Percentiles rank a stretch among this genome's conserved stretches.
These are phyloP conservation scores for Eruca vesicaria DNA, from an alignment of 441 rosid species.

Conservation along the genomic window DNA sequence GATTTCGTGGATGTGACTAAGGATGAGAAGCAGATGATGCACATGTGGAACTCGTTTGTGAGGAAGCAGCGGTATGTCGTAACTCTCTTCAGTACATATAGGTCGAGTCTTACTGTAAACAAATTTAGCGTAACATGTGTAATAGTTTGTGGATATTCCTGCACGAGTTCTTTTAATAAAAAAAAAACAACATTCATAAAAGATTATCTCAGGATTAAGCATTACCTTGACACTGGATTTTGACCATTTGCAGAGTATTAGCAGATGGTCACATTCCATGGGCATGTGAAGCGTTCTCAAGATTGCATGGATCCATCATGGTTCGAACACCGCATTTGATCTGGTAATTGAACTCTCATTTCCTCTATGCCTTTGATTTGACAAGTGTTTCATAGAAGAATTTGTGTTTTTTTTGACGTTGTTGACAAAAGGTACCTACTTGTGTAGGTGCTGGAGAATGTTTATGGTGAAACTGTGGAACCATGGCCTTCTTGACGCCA, in stretches of 20 bases:
- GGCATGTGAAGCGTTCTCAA: slow-evolving; percentile 97
- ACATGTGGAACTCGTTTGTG: slow-evolving; percentile 97
- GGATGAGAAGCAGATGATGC: slow-evolving; percentile 98
- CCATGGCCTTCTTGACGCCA: slow-evolving; percentile 98
- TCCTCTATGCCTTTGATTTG: not conserved
- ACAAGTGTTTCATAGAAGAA: not conserved
- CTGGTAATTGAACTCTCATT: slow-evolving; percentile 47
- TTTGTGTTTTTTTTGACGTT: not conserved
- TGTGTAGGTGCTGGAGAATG: slow-evolving; percentile 93
- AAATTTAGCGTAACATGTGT: not conserved
- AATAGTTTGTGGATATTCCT: not conserved
- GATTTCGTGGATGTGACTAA: slow-evolving; percentile 98
- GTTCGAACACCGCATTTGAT: slow-evolving; percentile 60
- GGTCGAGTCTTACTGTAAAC: slow-evolving; percentile 1
- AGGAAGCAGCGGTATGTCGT: slow-evolving; percentile 85
- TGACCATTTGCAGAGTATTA: slow-evolving; percentile 57
- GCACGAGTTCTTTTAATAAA: not conserved
- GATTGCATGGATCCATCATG: slow-evolving; percentile 71
- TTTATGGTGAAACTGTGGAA: slow-evolving; percentile 97
- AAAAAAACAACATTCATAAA: not conserved
- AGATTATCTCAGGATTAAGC: not conserved
- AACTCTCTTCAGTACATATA: slow-evolving; percentile 19
- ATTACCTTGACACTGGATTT: slow-evolving; percentile 3
- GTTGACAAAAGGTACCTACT: slow-evolving; percentile 3
- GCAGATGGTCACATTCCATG: slow-evolving; percentile 99